Evolutionary conservation across 306 rosid genomes (phyloP), one percentile per base, ranked within the genome.

Genomic region (Pterocarpus santalinus): DNA sequence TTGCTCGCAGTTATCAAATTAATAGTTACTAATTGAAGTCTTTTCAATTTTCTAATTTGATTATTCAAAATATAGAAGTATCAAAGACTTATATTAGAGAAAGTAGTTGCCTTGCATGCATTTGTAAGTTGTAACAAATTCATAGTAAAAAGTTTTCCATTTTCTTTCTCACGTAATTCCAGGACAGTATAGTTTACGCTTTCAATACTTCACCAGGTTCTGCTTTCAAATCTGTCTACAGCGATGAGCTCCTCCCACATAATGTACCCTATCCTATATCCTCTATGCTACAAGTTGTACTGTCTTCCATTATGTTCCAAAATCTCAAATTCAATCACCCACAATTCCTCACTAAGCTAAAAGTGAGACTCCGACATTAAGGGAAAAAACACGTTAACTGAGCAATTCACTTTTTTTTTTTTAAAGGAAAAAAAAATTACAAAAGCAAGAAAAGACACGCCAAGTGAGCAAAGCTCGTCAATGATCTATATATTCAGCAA

Each of bases 401-500:
- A 22, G 28, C 28, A 22, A 22, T 22, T 22, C 28, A 22, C 28
- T 22, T 22, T 22, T 22, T 22, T 22, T 22, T 22, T 22, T 22
- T 22, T 22, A 22, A 22, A 22, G 1, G 28, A 1, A 22, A 22
- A 22, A 22, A 22, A 22, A 22, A 22, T 22, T 22, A 22, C 1
- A 22, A 22, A 22, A 22, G 47, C 47, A 43, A 43, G 47, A 43
- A 67, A 67, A 38, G 49, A 38, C 46, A 65, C 32, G 36, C 32
- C 70, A 39, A 66, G 36, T 35, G n/a, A 15, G 7, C 15, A 58
- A 68, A 47, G 57, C 33, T 49, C 39, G 16, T 43, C 49, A 82
- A 49, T 58, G 38, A 38, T 47, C 41, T 9, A 70, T 58, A 44
- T 75, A 58, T 41, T 11, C 57, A 51, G 28, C 30, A 65, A 81